Conservation (phyloP, 495 filamentous ascomycete genomes). For the Achaetomiella virescens region DNA sequence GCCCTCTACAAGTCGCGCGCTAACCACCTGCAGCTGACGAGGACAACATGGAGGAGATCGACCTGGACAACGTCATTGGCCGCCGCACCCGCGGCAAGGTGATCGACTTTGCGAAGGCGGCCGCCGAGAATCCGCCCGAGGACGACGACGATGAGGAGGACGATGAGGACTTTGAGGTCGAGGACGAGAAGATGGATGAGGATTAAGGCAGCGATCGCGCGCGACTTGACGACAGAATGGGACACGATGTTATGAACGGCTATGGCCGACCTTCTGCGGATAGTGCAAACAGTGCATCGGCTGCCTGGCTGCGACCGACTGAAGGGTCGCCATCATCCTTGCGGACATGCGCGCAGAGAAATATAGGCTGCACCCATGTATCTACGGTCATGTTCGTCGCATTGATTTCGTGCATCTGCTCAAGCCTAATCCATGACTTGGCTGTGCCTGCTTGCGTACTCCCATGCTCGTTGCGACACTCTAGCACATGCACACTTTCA, state of each 20-base stretch:
- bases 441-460: too few species aligned
- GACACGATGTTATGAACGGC: conserved; percentile 9
- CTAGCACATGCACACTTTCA: neutral
- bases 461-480: too few species aligned
- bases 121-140: conserved; percentile 57
- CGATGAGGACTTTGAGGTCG: conserved; percentile 50
- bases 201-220: conserved; percentile 26
- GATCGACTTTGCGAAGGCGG: conserved; percentile 79
- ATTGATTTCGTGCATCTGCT: too few species aligned
- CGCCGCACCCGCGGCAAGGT: conserved; percentile 78
- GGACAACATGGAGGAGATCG: conserved; percentile 84
- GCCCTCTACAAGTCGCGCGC: neutral
- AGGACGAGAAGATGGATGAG: conserved; percentile 46
- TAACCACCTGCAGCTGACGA: conserved; percentile 44
- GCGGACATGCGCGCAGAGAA: too few species aligned
- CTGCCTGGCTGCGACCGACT: too few species aligned
- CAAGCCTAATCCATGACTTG: too few species aligned
- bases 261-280: conserved; percentile 5
- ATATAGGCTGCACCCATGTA: too few species aligned
- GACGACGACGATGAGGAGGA: conserved; percentile 80
- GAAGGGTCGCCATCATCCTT: too few species aligned
- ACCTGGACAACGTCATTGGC: conserved; percentile 82
- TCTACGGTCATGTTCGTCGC: too few species aligned
- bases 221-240: conserved; percentile 5
- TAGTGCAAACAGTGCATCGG: too few species aligned